Percentiles rank a stretch among this genome's conserved stretches.
These are phyloP conservation scores for Stagonosporopsis cucurbitacearum DNA, from an alignment of 2,329 filamentous ascomycete species.

Conservation along the genomic window DNA sequence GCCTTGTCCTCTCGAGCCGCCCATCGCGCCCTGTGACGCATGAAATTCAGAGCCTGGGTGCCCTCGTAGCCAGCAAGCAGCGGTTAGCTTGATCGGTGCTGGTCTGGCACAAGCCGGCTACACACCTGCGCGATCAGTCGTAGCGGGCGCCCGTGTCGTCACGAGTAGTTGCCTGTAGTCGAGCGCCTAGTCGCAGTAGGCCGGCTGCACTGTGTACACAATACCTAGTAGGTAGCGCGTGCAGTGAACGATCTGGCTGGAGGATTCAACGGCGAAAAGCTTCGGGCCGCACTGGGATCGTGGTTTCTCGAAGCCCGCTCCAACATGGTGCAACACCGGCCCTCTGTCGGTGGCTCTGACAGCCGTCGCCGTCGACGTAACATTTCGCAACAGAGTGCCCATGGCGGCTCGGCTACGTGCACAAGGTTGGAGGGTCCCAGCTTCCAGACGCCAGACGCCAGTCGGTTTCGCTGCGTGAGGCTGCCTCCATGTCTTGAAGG, in stretches of 20 bases:
- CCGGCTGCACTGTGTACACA: conserved; percentile 35
- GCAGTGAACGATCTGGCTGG: conserved; percentile 45
- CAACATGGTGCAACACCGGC: conserved; percentile 37
- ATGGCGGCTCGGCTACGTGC: conserved; percentile 5
- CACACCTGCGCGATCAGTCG: conserved; percentile 47
- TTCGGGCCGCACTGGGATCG: conserved; percentile 49
- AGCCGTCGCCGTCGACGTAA: conserved; percentile 37
- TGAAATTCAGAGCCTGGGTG: conserved; percentile 34
- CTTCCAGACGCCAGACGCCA: conserved; percentile 19
- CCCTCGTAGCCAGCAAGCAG: conserved; percentile 30
- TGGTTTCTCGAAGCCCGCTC: conserved; percentile 48
- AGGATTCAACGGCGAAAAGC: conserved; percentile 45
- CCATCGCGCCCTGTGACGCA: conserved; percentile 43
- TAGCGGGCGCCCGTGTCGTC: conserved; percentile 24
- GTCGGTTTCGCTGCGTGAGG: conserved; percentile 31
- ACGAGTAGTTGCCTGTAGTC: conserved; percentile 14
- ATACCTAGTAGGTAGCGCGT: too few relatives aligned
- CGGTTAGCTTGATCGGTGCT: conserved; percentile 34
- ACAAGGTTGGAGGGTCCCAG: conserved; percentile 4
- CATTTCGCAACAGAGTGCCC: conserved; percentile 24
- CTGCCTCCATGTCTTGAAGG: conserved; percentile 39
- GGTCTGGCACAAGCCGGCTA: conserved; percentile 34
- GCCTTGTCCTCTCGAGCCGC: conserved; percentile 49
- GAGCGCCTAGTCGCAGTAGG: conserved; percentile 40
- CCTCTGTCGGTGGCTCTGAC: conserved; percentile 40